Percentiles rank a stretch among this genome's conserved stretches.
phyloP scores from a whole-genome alignment of 768 basidiomycete genomes.

The Pleurotus citrinopileatus region DNA sequence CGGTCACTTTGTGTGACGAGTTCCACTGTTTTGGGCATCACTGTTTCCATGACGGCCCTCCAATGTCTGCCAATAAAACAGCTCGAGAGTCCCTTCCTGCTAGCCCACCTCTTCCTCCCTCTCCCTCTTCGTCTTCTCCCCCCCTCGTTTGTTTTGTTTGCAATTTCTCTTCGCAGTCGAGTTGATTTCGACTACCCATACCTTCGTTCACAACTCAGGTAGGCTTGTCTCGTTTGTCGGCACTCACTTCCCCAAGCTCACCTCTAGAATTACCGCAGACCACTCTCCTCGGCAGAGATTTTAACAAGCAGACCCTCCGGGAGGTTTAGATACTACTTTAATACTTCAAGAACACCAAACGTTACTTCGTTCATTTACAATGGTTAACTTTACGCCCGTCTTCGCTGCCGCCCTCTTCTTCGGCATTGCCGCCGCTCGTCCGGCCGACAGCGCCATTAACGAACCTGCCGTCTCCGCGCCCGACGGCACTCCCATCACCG shows the following conservation, averaged over 20 bases:
- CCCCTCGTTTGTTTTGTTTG: slow-evolving; percentile 36
- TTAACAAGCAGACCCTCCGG: slow-evolving; percentile 52
- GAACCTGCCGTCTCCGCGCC: slow-evolving; percentile 45
- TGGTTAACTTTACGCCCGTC: slow-evolving; percentile 58
- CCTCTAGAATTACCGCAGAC: slow-evolving; percentile 37
- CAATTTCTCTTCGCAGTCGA: slow-evolving; percentile 54
- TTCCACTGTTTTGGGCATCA: slow-evolving; percentile 1
- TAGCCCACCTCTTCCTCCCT: slow-evolving; percentile 23
- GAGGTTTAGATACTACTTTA: slow-evolving; percentile 48
- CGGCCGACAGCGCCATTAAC: slow-evolving; percentile 33
- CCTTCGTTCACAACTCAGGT: slow-evolving; percentile 53
- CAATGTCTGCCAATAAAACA: neutral
- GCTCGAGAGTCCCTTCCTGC: slow-evolving; percentile 18
- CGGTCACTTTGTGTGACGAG: slow-evolving; percentile 1
- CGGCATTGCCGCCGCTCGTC: slow-evolving; percentile 45
- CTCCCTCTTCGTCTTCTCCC: slow-evolving; percentile 37
- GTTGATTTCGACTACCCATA: slow-evolving; percentile 60
- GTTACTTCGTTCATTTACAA: slow-evolving; percentile 41
- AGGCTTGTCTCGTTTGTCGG: slow-evolving; percentile 16
- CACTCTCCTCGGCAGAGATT: slow-evolving; percentile 73
- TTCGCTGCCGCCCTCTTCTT: slow-evolving; percentile 53
- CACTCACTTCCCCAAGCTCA: slow-evolving; percentile 9
- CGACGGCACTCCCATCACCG: slow-evolving; percentile 36
- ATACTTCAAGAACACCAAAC: slow-evolving; percentile 38
- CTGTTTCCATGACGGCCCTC: slow-evolving; percentile 15